Percentiles rank a stretch among this genome's conserved stretches.
These are phyloP conservation scores for Syncephalastrum sp. DNA, from an alignment of 371 early-diverging fungal species.

Conservation along the genomic window DNA sequence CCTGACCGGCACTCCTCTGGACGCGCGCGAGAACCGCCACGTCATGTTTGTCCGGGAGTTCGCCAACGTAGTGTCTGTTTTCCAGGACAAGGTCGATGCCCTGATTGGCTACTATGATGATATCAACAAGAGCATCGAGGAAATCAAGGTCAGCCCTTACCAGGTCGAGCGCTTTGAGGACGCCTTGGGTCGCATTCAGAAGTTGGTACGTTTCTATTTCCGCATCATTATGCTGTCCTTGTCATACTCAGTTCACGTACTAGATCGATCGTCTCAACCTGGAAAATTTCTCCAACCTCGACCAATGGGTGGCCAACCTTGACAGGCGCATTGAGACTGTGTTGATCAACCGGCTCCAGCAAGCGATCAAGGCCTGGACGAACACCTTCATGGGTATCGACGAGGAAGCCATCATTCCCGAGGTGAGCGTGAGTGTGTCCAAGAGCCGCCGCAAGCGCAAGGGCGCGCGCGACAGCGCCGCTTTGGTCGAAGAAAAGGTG, in stretches of 20 bases:
- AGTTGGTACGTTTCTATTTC: constrained; percentile 44
- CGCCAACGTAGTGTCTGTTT: constrained; percentile 83
- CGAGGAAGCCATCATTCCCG: constrained; percentile 48
- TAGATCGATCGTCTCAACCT: constrained; percentile 89
- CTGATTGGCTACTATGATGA: constrained; percentile 82
- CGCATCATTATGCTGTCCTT: not conserved
- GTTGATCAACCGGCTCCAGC: constrained; percentile 75
- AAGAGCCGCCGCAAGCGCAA: constrained; percentile 61
- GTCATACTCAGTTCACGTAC: not conserved
- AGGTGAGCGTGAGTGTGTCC: constrained; percentile 34
- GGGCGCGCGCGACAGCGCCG: constrained; percentile 32
- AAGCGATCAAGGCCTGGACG: constrained; percentile 80
- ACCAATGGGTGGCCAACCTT: constrained; percentile 84
- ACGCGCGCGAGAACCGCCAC: constrained; percentile 81
- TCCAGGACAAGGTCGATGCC: constrained; percentile 92
- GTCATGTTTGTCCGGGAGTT: constrained; percentile 95
- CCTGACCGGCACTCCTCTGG: constrained; percentile 51
- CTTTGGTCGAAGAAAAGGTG: constrained; percentile 36
- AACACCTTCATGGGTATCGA: constrained; percentile 64
- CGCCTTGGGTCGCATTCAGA: constrained; percentile 82
- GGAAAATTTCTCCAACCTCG: constrained; percentile 92
- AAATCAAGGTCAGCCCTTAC: constrained; percentile 83
- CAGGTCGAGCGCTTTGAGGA: constrained; percentile 65
- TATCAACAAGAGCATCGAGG: constrained; percentile 75
- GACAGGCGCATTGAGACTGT: constrained; percentile 82